phyloP scores from a whole-genome alignment of 169 alveolate species.

The Plasmodium berghei region DNA sequence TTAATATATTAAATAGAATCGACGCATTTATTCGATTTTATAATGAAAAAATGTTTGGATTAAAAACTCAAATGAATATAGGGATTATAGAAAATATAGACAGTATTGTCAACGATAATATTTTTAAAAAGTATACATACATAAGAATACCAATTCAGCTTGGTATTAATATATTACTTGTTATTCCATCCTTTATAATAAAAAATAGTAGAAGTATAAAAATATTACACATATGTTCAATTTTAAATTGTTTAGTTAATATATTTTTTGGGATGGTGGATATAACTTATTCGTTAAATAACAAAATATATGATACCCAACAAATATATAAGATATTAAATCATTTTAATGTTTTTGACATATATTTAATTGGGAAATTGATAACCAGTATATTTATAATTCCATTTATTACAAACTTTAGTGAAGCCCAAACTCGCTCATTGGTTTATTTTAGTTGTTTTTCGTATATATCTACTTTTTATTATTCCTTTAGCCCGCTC shows the following conservation, averaged over 20 bases:
- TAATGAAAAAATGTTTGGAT: neutral
- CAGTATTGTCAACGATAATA: neutral
- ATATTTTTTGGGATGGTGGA: conserved; percentile 53
- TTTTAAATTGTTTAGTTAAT: conserved; percentile 34
- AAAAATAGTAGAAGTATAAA: conserved; percentile 12
- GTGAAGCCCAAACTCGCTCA: conserved; percentile 11
- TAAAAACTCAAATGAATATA: no score
- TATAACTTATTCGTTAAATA: conserved; percentile 40
- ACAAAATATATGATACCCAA: conserved; percentile 11
- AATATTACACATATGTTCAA: conserved; percentile 15
- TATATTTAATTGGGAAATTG: conserved; percentile 61
- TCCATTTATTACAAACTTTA: conserved; percentile 64
- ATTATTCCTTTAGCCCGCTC: conserved; percentile 31
- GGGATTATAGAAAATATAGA: neutral
- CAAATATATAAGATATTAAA: conserved; percentile 11
- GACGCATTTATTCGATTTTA: neutral
- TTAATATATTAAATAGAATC: no score
- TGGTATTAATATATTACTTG: conserved; percentile 8
- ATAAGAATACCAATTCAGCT: conserved; percentile 33
- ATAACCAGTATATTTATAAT: conserved; percentile 55
- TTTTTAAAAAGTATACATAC: neutral
- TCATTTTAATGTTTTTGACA: conserved; percentile 35
- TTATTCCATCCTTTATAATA: conserved; percentile 25
- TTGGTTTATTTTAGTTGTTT: conserved; percentile 43
- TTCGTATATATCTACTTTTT: conserved; percentile 36